phyloP scores from a whole-genome alignment of 768 basidiomycete species.

The Lanmaoa rubissima region DNA sequence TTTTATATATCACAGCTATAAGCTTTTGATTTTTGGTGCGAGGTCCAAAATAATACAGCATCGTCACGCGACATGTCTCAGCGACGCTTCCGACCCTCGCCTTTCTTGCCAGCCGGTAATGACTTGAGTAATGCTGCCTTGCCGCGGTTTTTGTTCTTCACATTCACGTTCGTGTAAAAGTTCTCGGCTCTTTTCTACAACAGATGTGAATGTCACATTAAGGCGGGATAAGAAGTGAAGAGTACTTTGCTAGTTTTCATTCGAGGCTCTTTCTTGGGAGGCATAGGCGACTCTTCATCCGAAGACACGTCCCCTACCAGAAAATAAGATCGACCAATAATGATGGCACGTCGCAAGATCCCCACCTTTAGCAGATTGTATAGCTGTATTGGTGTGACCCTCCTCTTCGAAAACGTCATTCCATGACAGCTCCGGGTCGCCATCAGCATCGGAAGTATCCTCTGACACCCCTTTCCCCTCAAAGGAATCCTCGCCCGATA shows the following conservation, averaged over 20 bases:
- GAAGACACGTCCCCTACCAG: constrained; percentile 29
- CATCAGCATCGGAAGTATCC: constrained; percentile 29
- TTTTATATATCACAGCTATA: constrained; percentile 14
- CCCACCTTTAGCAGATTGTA: constrained; percentile 19
- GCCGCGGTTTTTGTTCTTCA: constrained; percentile 81
- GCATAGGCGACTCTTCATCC: constrained; percentile 35
- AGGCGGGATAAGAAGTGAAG: neutral
- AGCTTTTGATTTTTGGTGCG: constrained; percentile 10
- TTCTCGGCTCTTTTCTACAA: constrained; percentile 80
- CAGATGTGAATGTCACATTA: constrained; percentile 9
- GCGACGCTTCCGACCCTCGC: constrained; percentile 40
- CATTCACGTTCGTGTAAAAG: constrained; percentile 82
- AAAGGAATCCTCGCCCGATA: constrained; percentile 32
- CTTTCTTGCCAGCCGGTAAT: constrained; percentile 50
- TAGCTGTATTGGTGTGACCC: constrained; percentile 20
- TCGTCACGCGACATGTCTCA: constrained; percentile 19
- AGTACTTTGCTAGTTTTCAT: constrained; percentile 92
- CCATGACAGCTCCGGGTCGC: constrained; percentile 69
- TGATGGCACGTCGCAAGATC: constrained; percentile 4
- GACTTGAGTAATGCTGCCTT: constrained; percentile 62
- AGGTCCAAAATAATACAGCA: constrained; percentile 12
- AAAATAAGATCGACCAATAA: constrained; percentile 8
- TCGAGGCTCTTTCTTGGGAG: constrained; percentile 60
- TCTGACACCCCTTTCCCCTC: constrained; percentile 41
- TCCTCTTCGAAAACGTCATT: constrained; percentile 79